Evolutionary conservation across 306 rosid species (phyloP).

Genomic region (Boehmeria nivea): DNA sequence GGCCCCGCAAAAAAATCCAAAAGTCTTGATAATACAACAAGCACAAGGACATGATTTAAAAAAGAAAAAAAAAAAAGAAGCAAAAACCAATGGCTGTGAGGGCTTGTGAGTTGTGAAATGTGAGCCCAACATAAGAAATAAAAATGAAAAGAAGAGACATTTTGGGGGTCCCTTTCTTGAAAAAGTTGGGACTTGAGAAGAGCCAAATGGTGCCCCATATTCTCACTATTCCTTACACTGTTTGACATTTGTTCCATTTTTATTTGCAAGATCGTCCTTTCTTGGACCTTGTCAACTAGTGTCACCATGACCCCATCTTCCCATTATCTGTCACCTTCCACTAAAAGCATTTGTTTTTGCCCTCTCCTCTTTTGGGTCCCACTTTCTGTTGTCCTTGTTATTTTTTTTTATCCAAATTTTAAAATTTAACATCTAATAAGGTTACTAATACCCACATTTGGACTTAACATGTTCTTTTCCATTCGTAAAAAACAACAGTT

Average conservation of each 20-base stretch:
- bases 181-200: constrained; percentile 10
- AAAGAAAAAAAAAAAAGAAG: not conserved
- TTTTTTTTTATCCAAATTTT: no score
- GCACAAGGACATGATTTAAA: no score
- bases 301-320: constrained; percentile 1
- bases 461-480: constrained; percentile 5
- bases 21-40: no score
- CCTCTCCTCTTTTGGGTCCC: not conserved
- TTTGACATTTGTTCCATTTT: not conserved
- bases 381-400: no score
- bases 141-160: not conserved
- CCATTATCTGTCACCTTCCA: constrained; percentile 9
- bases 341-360: constrained; percentile 15
- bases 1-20: no score
- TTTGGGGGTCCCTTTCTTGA: constrained; percentile 6
- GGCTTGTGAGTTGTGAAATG: not conserved
- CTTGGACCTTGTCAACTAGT: not conserved
- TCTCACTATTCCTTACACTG: constrained; percentile 5
- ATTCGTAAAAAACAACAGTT: no score
- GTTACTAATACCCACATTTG: no score
- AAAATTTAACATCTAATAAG: no score
- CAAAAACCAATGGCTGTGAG: constrained; percentile 17
- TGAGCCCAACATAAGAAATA: constrained; percentile 5
- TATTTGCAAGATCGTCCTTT: not conserved
- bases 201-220: constrained; percentile 9